A percentile compares a stretch with the other conserved stretches of the same genome.
phyloP scores from a whole-genome alignment of 2,329 filamentous ascomycete species.

The Xenoacremonium recifei region DNA sequence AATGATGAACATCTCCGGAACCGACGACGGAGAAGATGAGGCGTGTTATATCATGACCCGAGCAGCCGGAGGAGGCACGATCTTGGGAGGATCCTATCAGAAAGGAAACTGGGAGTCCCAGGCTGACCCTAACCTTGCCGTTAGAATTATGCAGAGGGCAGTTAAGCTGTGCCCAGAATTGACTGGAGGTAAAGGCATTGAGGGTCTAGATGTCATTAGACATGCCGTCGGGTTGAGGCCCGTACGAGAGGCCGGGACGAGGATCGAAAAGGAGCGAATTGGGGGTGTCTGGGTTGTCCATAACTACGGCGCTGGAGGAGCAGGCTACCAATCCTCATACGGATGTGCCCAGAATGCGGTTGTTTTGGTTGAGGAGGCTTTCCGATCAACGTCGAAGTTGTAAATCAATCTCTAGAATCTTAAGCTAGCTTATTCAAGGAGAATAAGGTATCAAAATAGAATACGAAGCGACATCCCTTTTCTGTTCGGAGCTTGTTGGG shows the following conservation, averaged over 20 bases:
- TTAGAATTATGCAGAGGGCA: constrained; percentile 72
- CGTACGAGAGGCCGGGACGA: constrained; percentile 64
- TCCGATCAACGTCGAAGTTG: neutral
- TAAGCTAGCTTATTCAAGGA: no score
- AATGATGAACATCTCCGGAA: constrained; percentile 65
- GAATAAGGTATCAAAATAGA: no score
- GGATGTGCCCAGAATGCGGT: constrained; percentile 5
- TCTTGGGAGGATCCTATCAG: constrained; percentile 75
- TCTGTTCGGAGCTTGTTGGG: no score
- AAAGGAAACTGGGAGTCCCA: constrained; percentile 71
- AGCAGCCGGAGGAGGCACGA: constrained; percentile 67
- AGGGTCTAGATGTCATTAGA: constrained; percentile 69
- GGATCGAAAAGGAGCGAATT: constrained; percentile 62
- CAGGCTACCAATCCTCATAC: constrained; percentile 58
- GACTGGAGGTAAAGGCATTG: constrained; percentile 59
- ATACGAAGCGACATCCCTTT: no score
- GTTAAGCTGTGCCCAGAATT: constrained; percentile 60
- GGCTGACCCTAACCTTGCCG: constrained; percentile 68
- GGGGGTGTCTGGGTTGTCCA: constrained; percentile 52
- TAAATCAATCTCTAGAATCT: no score
- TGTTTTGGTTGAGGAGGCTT: constrained; percentile 1
- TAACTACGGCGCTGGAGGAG: constrained; percentile 69
- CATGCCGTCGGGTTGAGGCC: constrained; percentile 77
- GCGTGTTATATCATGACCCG: constrained; percentile 74
- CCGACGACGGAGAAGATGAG: constrained; percentile 68